These are phyloP conservation scores for Trichoderma polysporum DNA, from an alignment of 2,329 filamentous ascomycete genomes.

Conservation along the genomic window DNA sequence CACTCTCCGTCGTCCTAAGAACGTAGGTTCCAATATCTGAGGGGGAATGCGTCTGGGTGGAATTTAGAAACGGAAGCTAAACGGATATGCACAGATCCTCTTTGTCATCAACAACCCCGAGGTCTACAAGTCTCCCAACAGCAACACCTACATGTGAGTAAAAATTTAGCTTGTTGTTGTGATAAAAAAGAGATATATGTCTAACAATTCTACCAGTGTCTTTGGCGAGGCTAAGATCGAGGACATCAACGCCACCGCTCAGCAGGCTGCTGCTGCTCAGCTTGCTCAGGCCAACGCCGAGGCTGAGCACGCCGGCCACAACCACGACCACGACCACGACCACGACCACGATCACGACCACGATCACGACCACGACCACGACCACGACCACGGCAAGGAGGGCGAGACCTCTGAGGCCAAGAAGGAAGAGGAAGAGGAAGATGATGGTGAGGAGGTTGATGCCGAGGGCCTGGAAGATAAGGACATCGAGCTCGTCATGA, in stretches of 20 bases:
- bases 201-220: conserved; percentile 60
- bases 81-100: conserved; percentile 67
- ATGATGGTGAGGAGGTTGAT: conserved; percentile 94
- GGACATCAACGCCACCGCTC: conserved; percentile 97
- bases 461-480: conserved; percentile 94
- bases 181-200: background rate
- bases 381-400: conserved; percentile 58
- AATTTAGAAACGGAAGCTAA: conserved; percentile 26
- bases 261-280: conserved; percentile 84
- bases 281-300: conserved; percentile 70
- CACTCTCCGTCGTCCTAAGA: conserved; percentile 96
- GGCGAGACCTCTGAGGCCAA: conserved; percentile 63
- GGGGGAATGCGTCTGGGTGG: background rate
- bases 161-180: background rate
- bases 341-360: conserved; percentile 14
- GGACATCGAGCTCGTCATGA: conserved; percentile 99
- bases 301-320: conserved; percentile 70
- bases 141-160: conserved; percentile 99
- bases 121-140: conserved; percentile 98
- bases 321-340: conserved; percentile 51
- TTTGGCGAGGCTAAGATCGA: conserved; percentile 99
- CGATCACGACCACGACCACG: conserved; percentile 10
- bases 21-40: conserved; percentile 66
- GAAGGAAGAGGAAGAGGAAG: conserved; percentile 77
- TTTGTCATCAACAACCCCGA: conserved; percentile 99